Evolutionary conservation across 179 eudicot species (phyloP).

Genomic region (Silene coronaria): DNA sequence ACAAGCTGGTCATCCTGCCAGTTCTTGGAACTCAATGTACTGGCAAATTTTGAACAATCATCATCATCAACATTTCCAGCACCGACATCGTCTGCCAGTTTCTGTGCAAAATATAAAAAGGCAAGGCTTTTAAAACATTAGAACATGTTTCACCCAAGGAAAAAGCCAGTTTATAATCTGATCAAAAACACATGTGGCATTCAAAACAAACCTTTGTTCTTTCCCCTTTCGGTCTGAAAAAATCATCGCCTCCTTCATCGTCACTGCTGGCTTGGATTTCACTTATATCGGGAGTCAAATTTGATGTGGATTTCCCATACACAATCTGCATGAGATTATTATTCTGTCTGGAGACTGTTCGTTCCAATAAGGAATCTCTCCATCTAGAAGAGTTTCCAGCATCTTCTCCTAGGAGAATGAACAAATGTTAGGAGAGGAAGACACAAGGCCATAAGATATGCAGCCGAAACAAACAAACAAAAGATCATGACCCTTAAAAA

Average conservation of each 20-base stretch:
- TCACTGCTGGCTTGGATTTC: constrained; percentile 44
- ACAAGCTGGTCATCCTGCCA: constrained; percentile 49
- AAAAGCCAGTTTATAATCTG: background rate
- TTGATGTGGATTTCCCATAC: constrained; percentile 49
- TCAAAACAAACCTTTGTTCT: constrained; percentile 56
- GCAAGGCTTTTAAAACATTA: background rate
- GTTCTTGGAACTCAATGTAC: constrained; percentile 28
- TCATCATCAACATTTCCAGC: constrained; percentile 42
- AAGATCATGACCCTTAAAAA: background rate
- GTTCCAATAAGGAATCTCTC: constrained; percentile 69
- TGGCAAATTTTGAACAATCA: constrained; percentile 66
- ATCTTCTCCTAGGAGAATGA: constrained; percentile 34
- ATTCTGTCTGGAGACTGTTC: constrained; percentile 42
- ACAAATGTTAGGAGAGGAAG: constrained; percentile 7
- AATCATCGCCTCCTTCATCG: constrained; percentile 67
- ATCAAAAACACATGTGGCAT: constrained; percentile 5
- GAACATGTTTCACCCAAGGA: background rate
- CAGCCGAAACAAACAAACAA: background rate
- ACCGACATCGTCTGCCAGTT: constrained; percentile 31
- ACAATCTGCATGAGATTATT: constrained; percentile 80
- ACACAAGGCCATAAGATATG: background rate
- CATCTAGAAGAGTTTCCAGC: constrained; percentile 83
- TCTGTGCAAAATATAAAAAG: constrained; percentile 30
- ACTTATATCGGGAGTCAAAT: constrained; percentile 18
- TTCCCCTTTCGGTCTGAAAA: constrained; percentile 83